phyloP scores from a whole-genome alignment of 208 protist species.

The Trypanosoma theileri region DNA sequence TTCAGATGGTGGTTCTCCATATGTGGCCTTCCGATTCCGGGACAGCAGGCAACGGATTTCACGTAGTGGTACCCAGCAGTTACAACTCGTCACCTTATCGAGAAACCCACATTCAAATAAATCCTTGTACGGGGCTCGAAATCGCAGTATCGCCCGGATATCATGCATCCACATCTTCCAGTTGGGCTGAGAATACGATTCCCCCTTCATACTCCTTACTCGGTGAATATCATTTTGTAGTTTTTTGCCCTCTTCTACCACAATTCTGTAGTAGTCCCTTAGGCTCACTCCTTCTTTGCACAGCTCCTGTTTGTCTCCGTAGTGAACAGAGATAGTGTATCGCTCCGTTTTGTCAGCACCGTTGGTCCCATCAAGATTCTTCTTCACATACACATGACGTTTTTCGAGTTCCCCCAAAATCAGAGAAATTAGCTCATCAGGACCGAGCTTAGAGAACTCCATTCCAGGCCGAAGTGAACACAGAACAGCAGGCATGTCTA shows the following conservation, averaged over 20 bases:
- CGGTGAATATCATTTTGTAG: conserved; percentile 7
- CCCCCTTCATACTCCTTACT: conserved; percentile 16
- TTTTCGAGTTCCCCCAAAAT: conserved; percentile 7
- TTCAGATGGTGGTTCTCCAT: conserved; percentile 21
- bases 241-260: conserved; percentile 20
- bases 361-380: conserved; percentile 3
- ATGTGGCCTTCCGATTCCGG: background rate
- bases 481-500: conserved; percentile 7
- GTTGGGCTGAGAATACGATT: background rate
- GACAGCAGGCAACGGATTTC: conserved; percentile 32
- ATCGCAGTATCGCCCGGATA: conserved; percentile 40
- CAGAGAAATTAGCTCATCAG: conserved; percentile 12
- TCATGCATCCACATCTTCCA: conserved; percentile 35
- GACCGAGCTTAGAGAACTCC: background rate
- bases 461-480: conserved; percentile 1
- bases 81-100: conserved; percentile 20
- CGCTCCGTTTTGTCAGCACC: background rate
- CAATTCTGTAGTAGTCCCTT: conserved; percentile 18
- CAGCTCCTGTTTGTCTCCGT: background rate
- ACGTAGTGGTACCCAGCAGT: conserved; percentile 55
- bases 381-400: conserved; percentile 5
- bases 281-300: background rate
- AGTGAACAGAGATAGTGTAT: conserved; percentile 15
- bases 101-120: conserved; percentile 20
- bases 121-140: conserved; percentile 32